Base-by-base conservation (phyloP, 805 yeast species). In the Pichia scutulata region DNA sequence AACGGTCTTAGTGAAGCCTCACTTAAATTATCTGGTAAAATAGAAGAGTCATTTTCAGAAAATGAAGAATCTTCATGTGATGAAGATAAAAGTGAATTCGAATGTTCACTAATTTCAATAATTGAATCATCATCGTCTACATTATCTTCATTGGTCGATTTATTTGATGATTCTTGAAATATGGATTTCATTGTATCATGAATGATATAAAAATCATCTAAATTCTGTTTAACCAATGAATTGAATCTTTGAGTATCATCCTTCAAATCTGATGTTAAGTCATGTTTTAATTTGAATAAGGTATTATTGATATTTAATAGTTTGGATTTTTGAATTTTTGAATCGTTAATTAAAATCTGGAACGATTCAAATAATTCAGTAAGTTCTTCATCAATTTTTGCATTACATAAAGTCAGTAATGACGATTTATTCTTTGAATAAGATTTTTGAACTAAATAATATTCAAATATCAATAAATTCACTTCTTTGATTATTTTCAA, bases 171-270 rank as follows among this genome's bases (percentile, higher is more conserved):
- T 37, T 43, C 46, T 16, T 28, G 41, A 13, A 46, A 55, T 44
- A 62, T 44, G 12, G 61, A 53, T 23, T 60, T 60, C 48, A 62
- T 50, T 2, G 65, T 53, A 33, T 60, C 59, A 47, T 60, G 61
- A 14, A 64, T 60, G 16, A 59, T 43, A 23, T 57, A 52, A 44
- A 65, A 65, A 33, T 64, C 66, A 16, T 61, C 56, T n/a, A 65
- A 39, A 43, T 63, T 64, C 28, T 63, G 60, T 14, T 47, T 53
- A 43, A 64, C 61, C 7, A 57, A 40, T 4, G 37, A 18, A 50
- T 59, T 61, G 42, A 61, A 60, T 33, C 57, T 58, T 4, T 51
- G 40, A 7, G 61, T 57, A 12, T 59, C 59, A 23, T 50, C 43
- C 42, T 48, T 53, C 48, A 65, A 52, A 25, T 65, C 68, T 1